A percentile compares a stretch with the other conserved stretches of the same genome.
Evolutionary conservation across 2,329 filamentous ascomycete genomes (phyloP).

Genomic region (Ophiostoma fasciatum): DNA sequence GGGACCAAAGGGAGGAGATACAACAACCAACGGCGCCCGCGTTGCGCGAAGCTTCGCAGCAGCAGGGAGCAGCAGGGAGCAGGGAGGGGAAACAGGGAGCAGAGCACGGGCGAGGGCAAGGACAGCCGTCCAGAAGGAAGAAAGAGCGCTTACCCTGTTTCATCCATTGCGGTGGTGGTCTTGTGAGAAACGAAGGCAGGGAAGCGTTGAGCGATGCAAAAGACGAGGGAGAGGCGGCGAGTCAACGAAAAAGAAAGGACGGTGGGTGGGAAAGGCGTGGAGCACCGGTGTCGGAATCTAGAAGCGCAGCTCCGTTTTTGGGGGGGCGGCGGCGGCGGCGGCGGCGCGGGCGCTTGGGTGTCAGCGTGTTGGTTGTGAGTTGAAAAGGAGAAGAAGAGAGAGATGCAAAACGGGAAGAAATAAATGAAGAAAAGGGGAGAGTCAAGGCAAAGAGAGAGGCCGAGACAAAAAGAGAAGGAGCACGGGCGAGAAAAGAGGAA

Average conservation of each 20-base stretch:
- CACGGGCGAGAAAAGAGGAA: background rate
- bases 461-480: background rate
- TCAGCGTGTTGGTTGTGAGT: too few species aligned
- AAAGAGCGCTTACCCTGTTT: slow-evolving; percentile 4
- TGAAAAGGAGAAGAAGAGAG: background rate
- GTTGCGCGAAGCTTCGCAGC: too few species aligned
- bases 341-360: too few species aligned
- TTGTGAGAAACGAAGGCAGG: background rate
- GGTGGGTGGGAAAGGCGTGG: too few species aligned
- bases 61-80: too few species aligned
- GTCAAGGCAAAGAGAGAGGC: background rate
- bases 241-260: too few species aligned
- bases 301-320: too few species aligned
- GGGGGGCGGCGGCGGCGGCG: too few species aligned
- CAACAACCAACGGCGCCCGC: too few species aligned
- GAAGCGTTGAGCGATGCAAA: background rate
- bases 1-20: too few species aligned
- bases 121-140: background rate
- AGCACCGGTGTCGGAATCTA: too few species aligned
- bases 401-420: background rate
- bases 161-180: background rate
- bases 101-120: background rate
- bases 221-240: too few species aligned
- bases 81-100: background rate
- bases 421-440: background rate